Evolutionary conservation across 2,329 filamentous ascomycete genomes (phyloP).

Genomic region (Epichloe hybrida): DNA sequence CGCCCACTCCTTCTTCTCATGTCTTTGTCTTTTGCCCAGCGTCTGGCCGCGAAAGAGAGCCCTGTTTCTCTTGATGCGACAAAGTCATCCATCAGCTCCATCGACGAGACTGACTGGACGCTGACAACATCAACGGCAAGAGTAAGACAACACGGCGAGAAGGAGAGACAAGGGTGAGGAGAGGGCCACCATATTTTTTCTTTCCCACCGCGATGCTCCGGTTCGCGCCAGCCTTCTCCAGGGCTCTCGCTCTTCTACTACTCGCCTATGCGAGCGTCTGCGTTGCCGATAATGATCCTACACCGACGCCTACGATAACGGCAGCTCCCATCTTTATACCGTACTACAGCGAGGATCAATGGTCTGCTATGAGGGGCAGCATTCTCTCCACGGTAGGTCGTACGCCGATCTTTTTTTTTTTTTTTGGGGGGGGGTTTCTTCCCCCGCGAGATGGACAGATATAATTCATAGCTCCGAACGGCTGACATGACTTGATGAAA

Average conservation of each 20-base stretch:
- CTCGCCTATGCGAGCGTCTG: constrained; percentile 6
- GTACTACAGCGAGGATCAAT: constrained; percentile 27
- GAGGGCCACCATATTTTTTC: neutral
- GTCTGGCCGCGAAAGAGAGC: neutral
- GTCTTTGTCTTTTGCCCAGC: neutral
- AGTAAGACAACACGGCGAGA: neutral
- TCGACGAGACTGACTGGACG: neutral
- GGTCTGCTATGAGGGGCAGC: constrained; percentile 32
- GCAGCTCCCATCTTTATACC: constrained; percentile 33
- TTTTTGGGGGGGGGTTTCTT: neutral
- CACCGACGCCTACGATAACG: constrained; percentile 16
- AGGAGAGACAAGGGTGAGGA: neutral
- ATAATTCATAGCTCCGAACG: neutral
- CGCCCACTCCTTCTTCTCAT: neutral
- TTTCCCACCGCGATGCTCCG: neutral
- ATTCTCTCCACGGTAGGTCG: constrained; percentile 28
- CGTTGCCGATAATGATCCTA: constrained; percentile 6
- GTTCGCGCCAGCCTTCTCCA: neutral
- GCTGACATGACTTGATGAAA: neutral
- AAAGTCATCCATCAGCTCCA: neutral
- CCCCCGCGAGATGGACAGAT: neutral
- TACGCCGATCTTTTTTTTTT: neutral
- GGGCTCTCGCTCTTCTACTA: constrained; percentile 8
- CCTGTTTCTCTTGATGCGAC: neutral
- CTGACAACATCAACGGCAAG: neutral